Conservation (phyloP, 2,329 filamentous ascomycete genomes). For the Botrytis pseudocinerea region DNA sequence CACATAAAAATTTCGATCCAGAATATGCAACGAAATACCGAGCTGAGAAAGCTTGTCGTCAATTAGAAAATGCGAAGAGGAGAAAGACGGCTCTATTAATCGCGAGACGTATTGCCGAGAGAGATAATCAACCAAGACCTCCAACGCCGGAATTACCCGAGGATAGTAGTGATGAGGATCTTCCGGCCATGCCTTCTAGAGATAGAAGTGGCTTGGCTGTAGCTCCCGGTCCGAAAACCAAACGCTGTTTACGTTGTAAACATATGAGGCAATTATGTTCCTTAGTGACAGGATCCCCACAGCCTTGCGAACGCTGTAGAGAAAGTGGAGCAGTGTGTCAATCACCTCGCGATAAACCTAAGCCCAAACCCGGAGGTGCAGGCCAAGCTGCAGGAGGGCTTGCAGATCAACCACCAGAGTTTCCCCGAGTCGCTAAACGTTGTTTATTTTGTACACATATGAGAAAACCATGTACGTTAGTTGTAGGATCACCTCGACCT, state of each 20-base stretch:
- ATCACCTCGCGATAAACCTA: neutral
- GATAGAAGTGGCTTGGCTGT: neutral
- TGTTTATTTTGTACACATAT: slow-evolving; percentile 6
- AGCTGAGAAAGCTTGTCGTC: neutral
- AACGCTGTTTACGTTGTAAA: slow-evolving; percentile 7
- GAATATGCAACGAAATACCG: neutral
- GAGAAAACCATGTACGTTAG: slow-evolving; percentile 7
- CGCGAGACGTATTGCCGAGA: neutral
- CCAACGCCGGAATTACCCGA: neutral
- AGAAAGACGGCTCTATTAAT: neutral
- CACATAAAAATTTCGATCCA: neutral
- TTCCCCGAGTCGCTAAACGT: neutral
- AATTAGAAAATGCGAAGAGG: neutral
- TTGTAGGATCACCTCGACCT: neutral
- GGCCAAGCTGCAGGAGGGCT: neutral
- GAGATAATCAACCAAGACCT: slow-evolving; percentile 2
- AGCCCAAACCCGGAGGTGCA: neutral
- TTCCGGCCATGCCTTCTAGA: neutral
- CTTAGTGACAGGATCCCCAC: neutral
- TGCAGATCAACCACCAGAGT: neutral
- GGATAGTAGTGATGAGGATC: slow-evolving; percentile 21
- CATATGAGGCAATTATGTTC: neutral
- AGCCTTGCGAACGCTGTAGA: slow-evolving; percentile 6
- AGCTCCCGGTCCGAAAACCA: neutral
- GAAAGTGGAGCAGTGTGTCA: neutral